phyloP scores from a whole-genome alignment of 176 grass and related monocot species.

The Avena insularis region DNA sequence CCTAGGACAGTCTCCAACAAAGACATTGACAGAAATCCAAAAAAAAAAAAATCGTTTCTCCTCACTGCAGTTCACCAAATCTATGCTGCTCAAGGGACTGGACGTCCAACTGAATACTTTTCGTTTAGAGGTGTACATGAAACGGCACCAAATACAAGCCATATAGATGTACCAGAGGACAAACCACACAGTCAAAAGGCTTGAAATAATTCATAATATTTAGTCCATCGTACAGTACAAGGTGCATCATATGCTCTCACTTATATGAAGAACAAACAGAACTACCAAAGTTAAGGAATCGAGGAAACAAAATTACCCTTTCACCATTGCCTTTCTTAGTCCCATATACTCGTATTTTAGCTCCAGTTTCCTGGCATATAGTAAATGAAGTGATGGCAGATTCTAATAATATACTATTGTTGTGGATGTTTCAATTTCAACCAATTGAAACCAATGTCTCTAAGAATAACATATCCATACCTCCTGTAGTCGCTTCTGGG shows the following conservation, averaged over 20 bases:
- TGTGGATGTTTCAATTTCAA: slow-evolving; percentile 34
- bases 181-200: slow-evolving; percentile 8
- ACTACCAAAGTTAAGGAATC: not conserved
- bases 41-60: not conserved
- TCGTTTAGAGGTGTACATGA: slow-evolving; percentile 23
- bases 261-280: slow-evolving; percentile 21
- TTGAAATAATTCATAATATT: slow-evolving; percentile 29
- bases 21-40: not conserved
- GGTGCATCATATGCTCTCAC: not conserved
- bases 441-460: slow-evolving; percentile 25
- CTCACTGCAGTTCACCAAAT: slow-evolving; percentile 5
- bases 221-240: not conserved
- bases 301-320: slow-evolving; percentile 62
- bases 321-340: slow-evolving; percentile 73
- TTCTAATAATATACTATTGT: not conserved
- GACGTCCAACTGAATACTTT: not conserved
- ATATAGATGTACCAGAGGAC: not conserved
- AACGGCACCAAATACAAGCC: not conserved
- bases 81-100: slow-evolving; percentile 26
- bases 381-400: slow-evolving; percentile 37
- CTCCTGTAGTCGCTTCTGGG: slow-evolving; percentile 78
- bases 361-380: slow-evolving; percentile 76
- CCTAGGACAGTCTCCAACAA: no score
- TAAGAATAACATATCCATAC: slow-evolving; percentile 55
- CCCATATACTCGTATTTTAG: slow-evolving; percentile 76